Conservation (phyloP, 179 eudicot species). For the Drosera spatulata region DNA sequence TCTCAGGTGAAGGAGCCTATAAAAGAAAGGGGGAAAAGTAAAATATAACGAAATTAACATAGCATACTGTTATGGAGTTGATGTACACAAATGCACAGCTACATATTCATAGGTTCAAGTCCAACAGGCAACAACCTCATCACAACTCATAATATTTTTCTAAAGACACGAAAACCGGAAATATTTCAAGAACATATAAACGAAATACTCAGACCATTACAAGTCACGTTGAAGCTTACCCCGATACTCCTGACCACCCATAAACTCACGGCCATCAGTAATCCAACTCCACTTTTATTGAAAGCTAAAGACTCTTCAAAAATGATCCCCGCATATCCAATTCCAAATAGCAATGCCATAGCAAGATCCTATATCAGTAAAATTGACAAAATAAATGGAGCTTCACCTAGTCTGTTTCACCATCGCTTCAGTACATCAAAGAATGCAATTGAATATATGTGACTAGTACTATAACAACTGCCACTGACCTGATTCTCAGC, state of each 20-base stretch:
- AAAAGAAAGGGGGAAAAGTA: constrained; percentile 2
- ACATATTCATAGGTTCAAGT: no score
- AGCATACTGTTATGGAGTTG: no score
- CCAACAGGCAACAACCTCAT: no score
- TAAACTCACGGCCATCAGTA: constrained; percentile 90
- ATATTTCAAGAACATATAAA: no score
- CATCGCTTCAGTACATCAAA: no score
- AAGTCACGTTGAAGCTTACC: constrained; percentile 28
- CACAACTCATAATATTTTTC: no score
- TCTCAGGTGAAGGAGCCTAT: constrained; percentile 94
- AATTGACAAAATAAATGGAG: constrained; percentile 3
- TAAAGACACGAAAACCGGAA: no score
- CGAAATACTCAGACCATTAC: neutral
- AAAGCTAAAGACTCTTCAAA: constrained; percentile 95
- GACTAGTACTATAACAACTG: constrained; percentile 2
- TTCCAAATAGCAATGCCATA: constrained; percentile 79
- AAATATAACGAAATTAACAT: no score
- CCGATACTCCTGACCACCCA: constrained; percentile 91
- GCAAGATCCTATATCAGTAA: constrained; percentile 65
- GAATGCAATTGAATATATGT: no score
- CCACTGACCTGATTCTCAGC: constrained; percentile 81
- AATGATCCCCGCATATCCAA: constrained; percentile 88
- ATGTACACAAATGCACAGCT: no score
- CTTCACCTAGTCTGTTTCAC: no score
- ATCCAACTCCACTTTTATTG: constrained; percentile 97